Evolutionary conservation across 1,284 basidiomycete genomes (phyloP).

Genomic region (Moesziomyces sp.): DNA sequence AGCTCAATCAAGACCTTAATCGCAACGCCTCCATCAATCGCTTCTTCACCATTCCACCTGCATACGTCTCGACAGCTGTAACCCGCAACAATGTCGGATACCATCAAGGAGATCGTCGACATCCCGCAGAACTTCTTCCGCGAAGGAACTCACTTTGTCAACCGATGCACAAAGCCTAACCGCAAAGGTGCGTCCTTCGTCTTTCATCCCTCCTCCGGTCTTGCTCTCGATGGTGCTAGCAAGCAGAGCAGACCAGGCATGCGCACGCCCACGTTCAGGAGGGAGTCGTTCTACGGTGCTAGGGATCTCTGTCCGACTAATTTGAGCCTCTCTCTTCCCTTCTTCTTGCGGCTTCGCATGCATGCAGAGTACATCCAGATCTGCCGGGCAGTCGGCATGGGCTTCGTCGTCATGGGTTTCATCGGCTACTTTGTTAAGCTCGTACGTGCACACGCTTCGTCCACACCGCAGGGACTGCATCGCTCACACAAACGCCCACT

Average conservation of each 20-base stretch:
- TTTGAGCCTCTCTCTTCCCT: not conserved
- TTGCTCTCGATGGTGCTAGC: no score
- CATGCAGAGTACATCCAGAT: constrained; percentile 65
- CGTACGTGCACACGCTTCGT: constrained; percentile 20
- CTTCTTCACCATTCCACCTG: not conserved
- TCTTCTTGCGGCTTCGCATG: not conserved
- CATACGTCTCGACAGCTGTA: not conserved
- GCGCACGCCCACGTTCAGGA: not conserved
- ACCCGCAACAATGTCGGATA: constrained; percentile 78
- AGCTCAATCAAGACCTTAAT: no score
- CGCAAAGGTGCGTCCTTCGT: constrained; percentile 81
- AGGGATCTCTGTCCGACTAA: not conserved
- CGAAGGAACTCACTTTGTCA: constrained; percentile 95
- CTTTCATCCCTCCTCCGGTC: not conserved
- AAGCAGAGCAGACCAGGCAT: no score
- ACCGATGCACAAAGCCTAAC: constrained; percentile 96
- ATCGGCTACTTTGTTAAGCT: constrained; percentile 68
- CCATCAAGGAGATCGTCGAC: constrained; percentile 88
- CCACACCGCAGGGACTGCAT: not conserved
- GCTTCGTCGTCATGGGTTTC: constrained; percentile 67
- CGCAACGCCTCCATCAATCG: not conserved
- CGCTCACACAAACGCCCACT: not conserved
- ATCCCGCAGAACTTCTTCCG: constrained; percentile 90
- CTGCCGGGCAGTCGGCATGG: constrained; percentile 66
- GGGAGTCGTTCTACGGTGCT: not conserved